Base-by-base conservation (phyloP, 768 basidiomycete genomes). In the Collybia mongolica region DNA sequence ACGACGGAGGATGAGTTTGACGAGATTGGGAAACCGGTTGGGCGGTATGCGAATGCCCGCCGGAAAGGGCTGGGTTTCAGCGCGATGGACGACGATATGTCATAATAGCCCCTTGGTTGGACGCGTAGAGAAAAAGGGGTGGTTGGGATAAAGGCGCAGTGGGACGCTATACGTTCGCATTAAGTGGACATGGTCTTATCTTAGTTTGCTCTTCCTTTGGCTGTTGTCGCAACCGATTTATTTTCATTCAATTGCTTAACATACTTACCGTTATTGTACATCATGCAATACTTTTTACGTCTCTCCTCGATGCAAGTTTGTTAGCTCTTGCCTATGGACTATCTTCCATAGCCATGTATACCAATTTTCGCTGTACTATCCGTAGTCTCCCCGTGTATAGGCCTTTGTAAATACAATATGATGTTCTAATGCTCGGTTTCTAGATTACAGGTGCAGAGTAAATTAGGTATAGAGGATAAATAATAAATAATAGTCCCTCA, bases 1-100 rank as follows among this genome's bases (percentile, higher is more conserved):
- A 82, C 78, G 36, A 84, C 86, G 35, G 89, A 92, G 56, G 90
- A 93, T 48, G 89, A 92, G 62, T 80, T 83, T 49, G 86, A 84
- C 55, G 88, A 90, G 53, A 77, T 75, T 37, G 73, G 67, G 48
- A 76, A 62, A 63, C 79, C 80, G 46, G 86, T 81, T 9, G 90
- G 90, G 28, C 75, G 90, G 43, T 89, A 90, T 67, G 83, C 90
- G 20, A 73, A 74, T 60, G 68, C 72, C 58, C 70, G 76, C 58
- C 63, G 75, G 65, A 80, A 77, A 67, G 77, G 73, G 29, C 62
- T 74, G 40, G 66, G 70, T 26, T 73, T 75, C 49, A 71, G 69
- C 39, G 57, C 68, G 44, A 59, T 74, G 53, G 74, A 73, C 53
- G 74, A 75, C 47, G 65, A 67, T 42, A 65, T 69, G 61, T 60